Evolutionary conservation across 345 rosid genomes (phyloP).

Genomic region (Turnera subulata): DNA sequence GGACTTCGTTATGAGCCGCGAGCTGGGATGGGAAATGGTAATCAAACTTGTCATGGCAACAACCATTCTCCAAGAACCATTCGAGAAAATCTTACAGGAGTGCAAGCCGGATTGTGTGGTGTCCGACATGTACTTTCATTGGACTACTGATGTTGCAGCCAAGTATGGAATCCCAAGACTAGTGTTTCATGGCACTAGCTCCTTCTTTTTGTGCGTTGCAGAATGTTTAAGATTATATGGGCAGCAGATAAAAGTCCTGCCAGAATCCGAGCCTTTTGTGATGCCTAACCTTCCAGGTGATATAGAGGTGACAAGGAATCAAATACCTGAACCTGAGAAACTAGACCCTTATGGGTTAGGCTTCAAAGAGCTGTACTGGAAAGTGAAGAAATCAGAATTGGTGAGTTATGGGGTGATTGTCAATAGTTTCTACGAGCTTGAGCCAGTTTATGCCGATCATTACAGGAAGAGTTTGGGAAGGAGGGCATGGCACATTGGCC

Average conservation of each 20-base stretch:
- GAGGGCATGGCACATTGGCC: constrained; percentile 47
- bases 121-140: constrained; percentile 30
- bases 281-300: constrained; percentile 32
- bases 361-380: background rate
- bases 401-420: constrained; percentile 33
- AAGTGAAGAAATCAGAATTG: constrained; percentile 14
- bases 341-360: background rate
- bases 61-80: constrained; percentile 7
- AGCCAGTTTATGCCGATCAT: constrained; percentile 36
- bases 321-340: constrained; percentile 9
- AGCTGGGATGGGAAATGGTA: background rate
- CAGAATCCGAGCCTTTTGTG: constrained; percentile 25
- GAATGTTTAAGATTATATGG: constrained; percentile 14
- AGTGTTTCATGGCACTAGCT: constrained; percentile 31
- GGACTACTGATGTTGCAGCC: constrained; percentile 34
- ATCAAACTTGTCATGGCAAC: background rate
- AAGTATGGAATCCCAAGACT: constrained; percentile 34
- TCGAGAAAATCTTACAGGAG: constrained; percentile 17
- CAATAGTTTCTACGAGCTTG: constrained; percentile 48
- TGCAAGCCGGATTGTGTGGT: constrained; percentile 32
- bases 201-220: constrained; percentile 20
- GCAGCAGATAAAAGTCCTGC: constrained; percentile 22
- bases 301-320: constrained; percentile 23
- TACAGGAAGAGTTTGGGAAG: constrained; percentile 31
- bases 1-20: background rate